Evolutionary conservation across 441 rosid species (phyloP), one percentile per base, ranked within the genome.

Genomic region (Euphorbia schlechtendalii): DNA sequence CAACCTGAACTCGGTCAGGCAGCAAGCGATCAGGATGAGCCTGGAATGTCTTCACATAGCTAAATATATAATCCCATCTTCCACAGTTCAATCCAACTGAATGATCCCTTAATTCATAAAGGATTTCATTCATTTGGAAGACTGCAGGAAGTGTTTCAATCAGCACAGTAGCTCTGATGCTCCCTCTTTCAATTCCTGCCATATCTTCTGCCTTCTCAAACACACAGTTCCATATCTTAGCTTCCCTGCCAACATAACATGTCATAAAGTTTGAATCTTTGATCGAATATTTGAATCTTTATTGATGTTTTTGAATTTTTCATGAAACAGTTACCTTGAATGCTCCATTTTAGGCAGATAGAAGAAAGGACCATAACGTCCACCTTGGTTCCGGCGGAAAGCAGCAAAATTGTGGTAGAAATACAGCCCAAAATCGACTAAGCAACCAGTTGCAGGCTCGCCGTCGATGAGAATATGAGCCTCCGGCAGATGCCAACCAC

Each of bases 281-380:
- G n/a, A 56, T 40, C 8, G 4, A 14, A 34, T 64, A 25, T 7
- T 51, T 41, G 36, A 64, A n/a, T n/a, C n/a, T n/a, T n/a, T n/a
- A n/a, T n/a, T n/a, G n/a, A n/a, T n/a, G n/a, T n/a, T n/a, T 10
- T 30, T 18, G 20, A 18, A 14, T 32, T n/a, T 65, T 27, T n/a
- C 11, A 34, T 24, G 18, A 11, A 24, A 14, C 0, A 2, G 8
- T 45, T 74, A 90, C 91, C 96, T 85, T 49, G 96, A 90, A 67
- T 89, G 87, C 76, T 93, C 97, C 99, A 86, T 93, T 75, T 90
- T 89, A 30, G 97, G 96, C 51, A 93, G 97, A 70, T 90, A 90
- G 71, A 89, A 94, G 87, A 94, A 90, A 48, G 97, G 97, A 6
- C 99, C 96, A 13, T 74, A 86, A 6, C 97, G 96, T 36, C 74